Base-by-base conservation (phyloP, 805 yeast species). In the Maudiozyma saulgeensis region DNA sequence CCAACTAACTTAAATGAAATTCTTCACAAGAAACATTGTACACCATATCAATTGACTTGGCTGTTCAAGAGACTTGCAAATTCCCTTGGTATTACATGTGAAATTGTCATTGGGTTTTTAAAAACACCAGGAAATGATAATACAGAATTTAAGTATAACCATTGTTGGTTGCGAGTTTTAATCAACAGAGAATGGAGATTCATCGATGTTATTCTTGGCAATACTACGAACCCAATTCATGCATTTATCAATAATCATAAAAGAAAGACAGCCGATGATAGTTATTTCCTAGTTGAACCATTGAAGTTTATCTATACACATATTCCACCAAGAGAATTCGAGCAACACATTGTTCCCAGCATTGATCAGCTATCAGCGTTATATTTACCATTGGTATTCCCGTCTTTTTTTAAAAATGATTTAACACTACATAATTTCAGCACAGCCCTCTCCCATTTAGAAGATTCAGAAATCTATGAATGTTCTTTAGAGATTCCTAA, bases 331-430 rank as follows among this genome's bases (percentile, higher is more conserved):
- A 80, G 80, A 50, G 79, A 79, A 41, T 83, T 79, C 51, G 83
- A 86, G 54, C 99, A 93, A 66, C 96, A 87, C 67, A 78, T 91
- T 19, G 75, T 79, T 31, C 98, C 97, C 4, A 87, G 95, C 2
- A 70, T 91, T 52, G 90, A 87, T 53, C 84, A 85, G 35, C 75
- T 80, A 54, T 79, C 84, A 21, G 90, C 93, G 15, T 74, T 87
- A 51, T 79, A 88, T 43, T 70, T 91, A 45, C 99, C 99, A 0
- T 77, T 95, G 31, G 79, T 84, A n/a, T 86, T 88, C 60, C 90
- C 96, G 0, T 84, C 87, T 0, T 88, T 84, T 58, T 79, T 84
- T 64, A 72, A 69, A 39, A 78, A 80, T 60, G 71, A 74, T 1
- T 63, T 91, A 41, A 72, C 73, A 51, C 74, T 89, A 47, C 68